A percentile compares a stretch with the other conserved stretches of the same genome.
Evolutionary conservation across 257 asterid genomes (phyloP).

Genomic region (Mitragyna speciosa): DNA sequence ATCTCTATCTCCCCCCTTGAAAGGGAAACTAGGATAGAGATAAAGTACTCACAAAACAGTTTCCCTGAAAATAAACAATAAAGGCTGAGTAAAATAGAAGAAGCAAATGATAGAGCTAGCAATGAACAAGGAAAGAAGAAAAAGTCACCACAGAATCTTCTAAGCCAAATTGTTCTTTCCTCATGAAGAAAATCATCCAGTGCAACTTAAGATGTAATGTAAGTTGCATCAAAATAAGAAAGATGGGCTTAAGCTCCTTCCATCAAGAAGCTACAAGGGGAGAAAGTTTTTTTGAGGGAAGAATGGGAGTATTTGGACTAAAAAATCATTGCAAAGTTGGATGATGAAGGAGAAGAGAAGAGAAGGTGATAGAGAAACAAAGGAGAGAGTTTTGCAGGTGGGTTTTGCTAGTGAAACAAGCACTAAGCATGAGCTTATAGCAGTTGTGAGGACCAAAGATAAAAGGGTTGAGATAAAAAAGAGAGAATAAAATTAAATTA

Average conservation of each 20-base stretch:
- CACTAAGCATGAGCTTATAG: constrained; percentile 79
- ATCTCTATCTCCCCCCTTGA: constrained; percentile 33
- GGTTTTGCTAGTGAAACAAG: constrained; percentile 60
- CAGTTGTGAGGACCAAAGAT: constrained; percentile 35
- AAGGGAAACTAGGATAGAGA: constrained; percentile 25
- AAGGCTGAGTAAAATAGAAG: constrained; percentile 19
- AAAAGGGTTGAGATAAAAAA: constrained; percentile 30
- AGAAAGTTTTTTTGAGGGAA: background rate
- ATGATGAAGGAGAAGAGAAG: constrained; percentile 16
- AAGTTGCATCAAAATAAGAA: background rate
- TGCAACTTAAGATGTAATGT: constrained; percentile 8
- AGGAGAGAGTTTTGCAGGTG: constrained; percentile 46
- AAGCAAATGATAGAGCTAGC: constrained; percentile 5
- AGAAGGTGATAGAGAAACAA: constrained; percentile 18
- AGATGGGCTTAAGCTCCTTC: constrained; percentile 1
- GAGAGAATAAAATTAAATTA: constrained; percentile 19
- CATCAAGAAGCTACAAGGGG: background rate
- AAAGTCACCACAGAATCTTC: background rate
- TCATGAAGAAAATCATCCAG: background rate
- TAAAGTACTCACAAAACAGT: constrained; percentile 10
- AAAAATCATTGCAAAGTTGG: constrained; percentile 16
- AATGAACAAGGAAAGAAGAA: constrained; percentile 3
- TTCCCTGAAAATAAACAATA: constrained; percentile 30
- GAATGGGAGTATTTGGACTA: constrained; percentile 7
- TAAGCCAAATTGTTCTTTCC: background rate